Evolutionary conservation across 768 basidiomycete species (phyloP).

Genomic region (Amyloporia xantha): DNA sequence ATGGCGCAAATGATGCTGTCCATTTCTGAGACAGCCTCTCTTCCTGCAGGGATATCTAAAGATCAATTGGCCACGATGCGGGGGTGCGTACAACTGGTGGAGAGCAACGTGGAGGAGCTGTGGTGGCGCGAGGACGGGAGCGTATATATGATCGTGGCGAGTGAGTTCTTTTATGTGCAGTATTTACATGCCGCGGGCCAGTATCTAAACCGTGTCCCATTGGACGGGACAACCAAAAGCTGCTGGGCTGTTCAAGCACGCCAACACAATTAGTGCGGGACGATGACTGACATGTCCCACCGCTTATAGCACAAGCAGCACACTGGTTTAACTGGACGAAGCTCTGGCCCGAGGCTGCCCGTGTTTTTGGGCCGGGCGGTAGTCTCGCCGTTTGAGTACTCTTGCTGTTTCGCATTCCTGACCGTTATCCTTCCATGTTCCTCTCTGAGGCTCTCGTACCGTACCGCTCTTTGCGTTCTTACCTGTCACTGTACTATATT

Average conservation of each 20-base stretch:
- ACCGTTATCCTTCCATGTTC: too few species aligned
- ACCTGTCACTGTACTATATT: too few species aligned
- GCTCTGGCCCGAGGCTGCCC: constrained; percentile 61
- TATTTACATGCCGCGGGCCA: too few species aligned
- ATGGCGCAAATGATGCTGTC: constrained; percentile 47
- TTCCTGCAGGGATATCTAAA: too few species aligned
- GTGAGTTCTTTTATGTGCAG: too few species aligned
- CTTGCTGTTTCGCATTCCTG: constrained; percentile 1
- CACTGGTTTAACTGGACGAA: constrained; percentile 79
- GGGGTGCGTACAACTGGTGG: constrained; percentile 28
- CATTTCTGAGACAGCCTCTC: constrained; percentile 11
- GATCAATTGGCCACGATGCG: neutral
- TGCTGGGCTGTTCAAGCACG: too few species aligned
- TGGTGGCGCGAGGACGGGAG: constrained; percentile 39
- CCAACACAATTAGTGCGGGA: neutral
- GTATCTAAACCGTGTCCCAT: too few species aligned
- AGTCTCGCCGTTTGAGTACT: constrained; percentile 71
- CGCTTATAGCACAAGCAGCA: constrained; percentile 62
- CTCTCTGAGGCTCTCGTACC: too few species aligned
- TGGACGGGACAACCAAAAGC: too few species aligned
- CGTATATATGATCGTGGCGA: constrained; percentile 64
- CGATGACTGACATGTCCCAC: neutral
- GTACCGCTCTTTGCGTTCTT: too few species aligned
- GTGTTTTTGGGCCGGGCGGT: constrained; percentile 55
- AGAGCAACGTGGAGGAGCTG: constrained; percentile 50